Percentiles rank a stretch among this genome's conserved stretches.
These are phyloP conservation scores for Linanthus parryae DNA, from an alignment of 148 eudicot species.

Conservation along the genomic window DNA sequence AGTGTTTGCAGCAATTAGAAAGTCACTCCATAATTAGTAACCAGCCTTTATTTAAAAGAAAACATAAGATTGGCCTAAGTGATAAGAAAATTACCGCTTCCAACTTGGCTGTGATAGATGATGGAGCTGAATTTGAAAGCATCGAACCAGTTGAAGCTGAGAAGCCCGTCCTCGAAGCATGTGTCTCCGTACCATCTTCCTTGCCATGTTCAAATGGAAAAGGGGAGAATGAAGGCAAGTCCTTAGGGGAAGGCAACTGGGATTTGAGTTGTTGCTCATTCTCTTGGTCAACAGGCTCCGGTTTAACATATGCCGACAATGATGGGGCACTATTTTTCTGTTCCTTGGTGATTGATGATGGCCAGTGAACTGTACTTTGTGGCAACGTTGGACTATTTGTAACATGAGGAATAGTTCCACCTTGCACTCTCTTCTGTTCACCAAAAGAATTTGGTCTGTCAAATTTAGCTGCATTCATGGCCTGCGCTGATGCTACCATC, in stretches of 20 bases:
- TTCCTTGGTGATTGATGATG: conserved; percentile 35
- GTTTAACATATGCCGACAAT: conserved; percentile 49
- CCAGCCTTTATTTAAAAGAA: too few relatives aligned
- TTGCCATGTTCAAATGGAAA: not conserved
- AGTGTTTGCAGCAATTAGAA: too few relatives aligned
- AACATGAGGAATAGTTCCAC: conserved; percentile 10
- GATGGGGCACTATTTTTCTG: conserved; percentile 36
- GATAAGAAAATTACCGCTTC: too few relatives aligned
- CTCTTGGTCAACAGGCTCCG: conserved; percentile 31
- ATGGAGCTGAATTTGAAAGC: not conserved
- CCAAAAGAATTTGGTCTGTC: conserved; percentile 35
- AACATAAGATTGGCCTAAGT: too few relatives aligned
- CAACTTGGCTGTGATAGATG: conserved; percentile 10
- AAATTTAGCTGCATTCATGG: conserved; percentile 36
- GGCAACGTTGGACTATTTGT: conserved; percentile 22
- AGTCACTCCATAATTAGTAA: too few relatives aligned
- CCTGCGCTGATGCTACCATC: conserved; percentile 36
- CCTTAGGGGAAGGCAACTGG: not conserved
- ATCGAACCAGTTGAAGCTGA: conserved; percentile 1
- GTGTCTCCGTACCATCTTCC: not conserved
- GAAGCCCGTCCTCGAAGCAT: conserved; percentile 1
- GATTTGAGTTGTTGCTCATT: not conserved
- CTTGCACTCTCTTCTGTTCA: conserved; percentile 34
- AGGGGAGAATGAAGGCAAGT: not conserved
- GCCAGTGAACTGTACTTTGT: conserved; percentile 51